Percentiles rank a stretch among this genome's conserved stretches.
These are phyloP conservation scores for Colletotrichum chlorophyti DNA, from an alignment of 2,329 filamentous ascomycete genomes.

Conservation along the genomic window DNA sequence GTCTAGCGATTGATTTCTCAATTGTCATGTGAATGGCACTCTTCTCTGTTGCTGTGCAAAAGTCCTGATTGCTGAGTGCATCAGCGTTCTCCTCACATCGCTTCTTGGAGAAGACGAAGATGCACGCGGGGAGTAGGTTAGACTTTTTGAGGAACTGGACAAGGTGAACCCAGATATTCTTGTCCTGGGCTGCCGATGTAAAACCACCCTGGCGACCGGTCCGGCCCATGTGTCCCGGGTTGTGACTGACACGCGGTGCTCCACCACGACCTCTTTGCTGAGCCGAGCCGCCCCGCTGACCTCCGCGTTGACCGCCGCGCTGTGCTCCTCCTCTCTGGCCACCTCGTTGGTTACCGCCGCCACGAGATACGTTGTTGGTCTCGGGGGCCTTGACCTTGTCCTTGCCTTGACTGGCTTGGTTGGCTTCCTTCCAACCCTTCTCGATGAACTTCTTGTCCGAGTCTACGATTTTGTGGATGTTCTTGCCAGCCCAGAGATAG, in stretches of 20 bases:
- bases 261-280: constrained; percentile 63
- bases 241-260: constrained; percentile 65
- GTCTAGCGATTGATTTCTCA: constrained; percentile 88
- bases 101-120: constrained; percentile 99
- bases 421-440: constrained; percentile 93
- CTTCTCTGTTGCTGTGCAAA: constrained; percentile 91
- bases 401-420: constrained; percentile 79
- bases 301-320: constrained; percentile 52
- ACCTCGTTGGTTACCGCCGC: constrained; percentile 44
- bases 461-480: constrained; percentile 93
- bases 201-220: constrained; percentile 85
- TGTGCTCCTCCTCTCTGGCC: constrained; percentile 41
- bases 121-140: constrained; percentile 87
- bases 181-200: constrained; percentile 90
- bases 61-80: constrained; percentile 92
- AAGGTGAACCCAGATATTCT: constrained; percentile 94
- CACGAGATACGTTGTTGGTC: constrained; percentile 38
- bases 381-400: constrained; percentile 72
- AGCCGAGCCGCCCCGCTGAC: constrained; percentile 59
- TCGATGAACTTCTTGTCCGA: constrained; percentile 91
- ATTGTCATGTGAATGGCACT: constrained; percentile 98
- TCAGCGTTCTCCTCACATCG: constrained; percentile 97
- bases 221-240: constrained; percentile 86
- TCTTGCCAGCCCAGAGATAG: constrained; percentile 93
- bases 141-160: constrained; percentile 91